Evolutionary conservation across 495 filamentous ascomycete species (phyloP), one percentile per base, ranked within the genome.

Genomic region (Hyphodiscus hymeniophilus): DNA sequence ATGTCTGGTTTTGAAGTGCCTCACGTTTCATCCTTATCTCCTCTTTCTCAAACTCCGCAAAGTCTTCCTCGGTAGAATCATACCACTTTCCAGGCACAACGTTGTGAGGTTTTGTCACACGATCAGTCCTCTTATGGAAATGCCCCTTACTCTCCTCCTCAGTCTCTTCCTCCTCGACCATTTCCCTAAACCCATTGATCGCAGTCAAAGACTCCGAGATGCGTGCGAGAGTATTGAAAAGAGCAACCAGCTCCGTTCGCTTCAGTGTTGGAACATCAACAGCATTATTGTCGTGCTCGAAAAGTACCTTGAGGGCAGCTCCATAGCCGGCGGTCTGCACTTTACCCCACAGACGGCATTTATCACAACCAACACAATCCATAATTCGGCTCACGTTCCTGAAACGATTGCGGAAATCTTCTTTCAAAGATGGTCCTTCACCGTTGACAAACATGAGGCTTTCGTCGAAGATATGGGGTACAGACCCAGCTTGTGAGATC

Each of bases 301-400:
- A 98, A 2, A 98, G 72, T 1, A 98, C 82, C 65, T 98, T 98
- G 30, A 98, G 66, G 8, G 92, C 92, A 1, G 92, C 89, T 28
- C 92, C 94, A 59, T 95, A 97, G 13, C 92, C 92, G 16, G 84
- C 85, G 5, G 89, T 92, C 63, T 98, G 92, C n/a, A 98, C 65
- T 65, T 97, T 98, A 41, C 92, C 92, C 94, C 92, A 98, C 2
- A 98, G 79, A 13, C 92, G 80, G 67, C 92, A 98, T 68, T 98
- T 98, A 69, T 98, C 92, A 66, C 92, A 98, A 17, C 92, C 92
- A 13, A 97, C 92, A 63, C 92, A 98, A 67, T 98, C 92, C 92
- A 98, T 98, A 56, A 97, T 69, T 17, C 92, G 79, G 55, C 84
- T 89, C 44, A 98, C 88, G 55, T 98, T 98, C 54, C 92, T 78